Conservation (phyloP, 495 filamentous ascomycete genomes). For the Venustampulla echinocandica region DNA sequence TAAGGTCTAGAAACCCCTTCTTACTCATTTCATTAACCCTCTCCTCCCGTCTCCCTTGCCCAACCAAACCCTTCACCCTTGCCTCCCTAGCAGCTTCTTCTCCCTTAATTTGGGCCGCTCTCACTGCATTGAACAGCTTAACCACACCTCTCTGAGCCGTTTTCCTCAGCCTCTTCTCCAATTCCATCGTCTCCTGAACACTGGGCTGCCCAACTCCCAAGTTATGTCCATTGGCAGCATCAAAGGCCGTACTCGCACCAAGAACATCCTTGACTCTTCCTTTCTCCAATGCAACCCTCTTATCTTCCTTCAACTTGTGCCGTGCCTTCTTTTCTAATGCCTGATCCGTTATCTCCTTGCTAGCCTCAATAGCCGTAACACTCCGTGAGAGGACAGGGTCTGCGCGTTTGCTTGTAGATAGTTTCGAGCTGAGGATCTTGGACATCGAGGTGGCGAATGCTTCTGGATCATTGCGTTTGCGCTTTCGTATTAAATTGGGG, state of each 20-base stretch:
- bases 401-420: constrained; percentile 65
- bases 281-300: constrained; percentile 71
- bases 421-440: constrained; percentile 81
- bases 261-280: constrained; percentile 81
- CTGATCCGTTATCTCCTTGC: constrained; percentile 56
- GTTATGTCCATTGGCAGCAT: constrained; percentile 34
- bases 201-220: constrained; percentile 26
- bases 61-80: constrained; percentile 64
- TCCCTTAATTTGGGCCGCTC: constrained; percentile 80
- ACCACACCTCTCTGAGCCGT: constrained; percentile 86
- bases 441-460: constrained; percentile 87
- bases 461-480: constrained; percentile 77
- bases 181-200: constrained; percentile 55
- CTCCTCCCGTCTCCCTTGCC: constrained; percentile 65
- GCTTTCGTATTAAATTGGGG: constrained; percentile 28
- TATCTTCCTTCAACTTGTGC: constrained; percentile 69
- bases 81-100: constrained; percentile 62
- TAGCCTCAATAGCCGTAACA: constrained; percentile 54
- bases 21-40: constrained; percentile 89
- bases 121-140: constrained; percentile 91
- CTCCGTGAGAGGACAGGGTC: constrained; percentile 87
- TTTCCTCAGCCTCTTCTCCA: constrained; percentile 74
- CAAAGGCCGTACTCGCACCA: constrained; percentile 36
- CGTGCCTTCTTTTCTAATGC: constrained; percentile 75
- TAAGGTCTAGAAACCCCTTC: constrained; percentile 89